These are phyloP conservation scores for Penicillium soppii DNA, from an alignment of 495 filamentous ascomycete genomes.

Conservation along the genomic window DNA sequence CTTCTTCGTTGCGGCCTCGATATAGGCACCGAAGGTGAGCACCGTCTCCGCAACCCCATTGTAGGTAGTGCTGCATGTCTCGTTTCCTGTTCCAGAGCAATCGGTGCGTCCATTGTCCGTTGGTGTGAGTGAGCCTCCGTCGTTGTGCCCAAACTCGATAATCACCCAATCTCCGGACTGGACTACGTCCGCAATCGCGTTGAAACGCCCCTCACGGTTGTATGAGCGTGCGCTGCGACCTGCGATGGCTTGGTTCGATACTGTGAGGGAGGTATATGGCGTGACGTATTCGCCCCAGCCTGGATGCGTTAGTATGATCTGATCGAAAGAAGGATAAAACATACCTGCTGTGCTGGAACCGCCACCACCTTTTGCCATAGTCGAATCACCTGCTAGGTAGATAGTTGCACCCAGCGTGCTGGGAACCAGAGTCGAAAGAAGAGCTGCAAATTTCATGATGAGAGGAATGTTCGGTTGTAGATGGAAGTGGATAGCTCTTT, in stretches of 20 bases:
- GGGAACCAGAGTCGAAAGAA: constrained; percentile 25
- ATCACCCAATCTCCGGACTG: constrained; percentile 56
- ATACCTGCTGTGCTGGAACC: constrained; percentile 33
- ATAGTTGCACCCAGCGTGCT: constrained; percentile 34
- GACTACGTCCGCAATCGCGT: constrained; percentile 47
- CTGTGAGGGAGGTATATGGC: constrained; percentile 40
- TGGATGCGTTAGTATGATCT: constrained; percentile 16
- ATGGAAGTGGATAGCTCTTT: not conserved
- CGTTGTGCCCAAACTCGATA: constrained; percentile 67
- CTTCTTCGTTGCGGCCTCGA: constrained; percentile 51
- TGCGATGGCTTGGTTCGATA: constrained; percentile 58
- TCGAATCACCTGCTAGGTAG: constrained; percentile 58
- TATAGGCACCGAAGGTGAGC: constrained; percentile 57
- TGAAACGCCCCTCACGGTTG: constrained; percentile 60
- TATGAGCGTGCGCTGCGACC: constrained; percentile 62
- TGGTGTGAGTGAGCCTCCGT: constrained; percentile 55
- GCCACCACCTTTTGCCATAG: constrained; percentile 49
- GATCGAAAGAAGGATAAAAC: not conserved
- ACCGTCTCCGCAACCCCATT: constrained; percentile 55
- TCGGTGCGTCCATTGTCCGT: constrained; percentile 61
- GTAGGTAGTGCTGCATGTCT: constrained; percentile 54
- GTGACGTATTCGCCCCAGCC: constrained; percentile 62
- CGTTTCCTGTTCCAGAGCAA: constrained; percentile 52
- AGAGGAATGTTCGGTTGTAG: constrained; percentile 7
- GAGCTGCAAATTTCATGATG: constrained; percentile 25